A percentile compares a stretch with the other conserved stretches of the same genome.
These are phyloP conservation scores for Craterostigma plantagineum DNA, from an alignment of 257 asterid species.

Conservation along the genomic window DNA sequence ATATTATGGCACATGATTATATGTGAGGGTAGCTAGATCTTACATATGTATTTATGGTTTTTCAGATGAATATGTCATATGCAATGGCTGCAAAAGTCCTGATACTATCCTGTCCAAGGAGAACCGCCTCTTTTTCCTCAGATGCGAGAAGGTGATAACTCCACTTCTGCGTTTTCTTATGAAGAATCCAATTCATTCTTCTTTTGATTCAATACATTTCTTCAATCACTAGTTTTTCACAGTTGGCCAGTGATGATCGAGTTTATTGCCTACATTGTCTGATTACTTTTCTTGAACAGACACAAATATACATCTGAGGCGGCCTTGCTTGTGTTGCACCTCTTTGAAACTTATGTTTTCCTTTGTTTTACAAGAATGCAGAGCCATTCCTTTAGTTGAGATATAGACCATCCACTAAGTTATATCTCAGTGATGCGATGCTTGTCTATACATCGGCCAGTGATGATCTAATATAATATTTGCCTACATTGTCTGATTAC, in stretches of 20 bases:
- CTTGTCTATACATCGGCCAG: too few relatives aligned
- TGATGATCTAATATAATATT: slow-evolving; percentile 19
- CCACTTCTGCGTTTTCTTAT: not conserved
- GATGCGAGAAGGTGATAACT: slow-evolving; percentile 70
- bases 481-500: slow-evolving; percentile 33
- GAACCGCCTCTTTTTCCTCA: slow-evolving; percentile 34
- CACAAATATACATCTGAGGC: not conserved
- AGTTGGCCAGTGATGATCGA: slow-evolving; percentile 22
- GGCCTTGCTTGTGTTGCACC: not conserved
- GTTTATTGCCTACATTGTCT: slow-evolving; percentile 30
- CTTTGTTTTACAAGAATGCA: too few relatives aligned
- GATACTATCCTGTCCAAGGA: too few relatives aligned
- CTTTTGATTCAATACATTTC: too few relatives aligned
- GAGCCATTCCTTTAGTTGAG: too few relatives aligned
- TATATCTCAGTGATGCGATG: too few relatives aligned
- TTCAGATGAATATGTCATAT: slow-evolving; percentile 89
- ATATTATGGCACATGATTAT: too few relatives aligned
- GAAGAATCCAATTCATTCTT: too few relatives aligned
- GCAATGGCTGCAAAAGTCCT: slow-evolving; percentile 9
- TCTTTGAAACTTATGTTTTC: too few relatives aligned
- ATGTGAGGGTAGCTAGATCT: not conserved
- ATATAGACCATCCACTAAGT: too few relatives aligned
- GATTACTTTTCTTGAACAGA: slow-evolving; percentile 9
- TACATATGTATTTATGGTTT: not conserved
- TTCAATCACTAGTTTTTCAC: not conserved